A percentile compares a stretch with the other conserved stretches of the same genome.
phyloP scores from a whole-genome alignment of 2,329 filamentous ascomycete species.

The Zalaria sp. region DNA sequence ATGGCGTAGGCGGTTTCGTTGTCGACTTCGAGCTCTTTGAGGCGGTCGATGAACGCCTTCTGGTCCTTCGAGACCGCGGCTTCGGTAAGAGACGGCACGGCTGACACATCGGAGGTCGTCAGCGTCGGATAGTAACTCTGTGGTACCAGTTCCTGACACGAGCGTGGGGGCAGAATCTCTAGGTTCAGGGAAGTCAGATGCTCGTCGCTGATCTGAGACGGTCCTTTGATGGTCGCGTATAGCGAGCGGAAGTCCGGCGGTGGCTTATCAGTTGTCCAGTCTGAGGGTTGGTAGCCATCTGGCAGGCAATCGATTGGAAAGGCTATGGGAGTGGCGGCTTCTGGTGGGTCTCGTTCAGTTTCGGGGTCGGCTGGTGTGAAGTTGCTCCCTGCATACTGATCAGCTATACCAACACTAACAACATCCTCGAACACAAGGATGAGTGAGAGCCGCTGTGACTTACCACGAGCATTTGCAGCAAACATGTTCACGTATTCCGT shows the following conservation, averaged over 20 bases:
- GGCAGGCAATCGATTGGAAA: slow-evolving; percentile 10
- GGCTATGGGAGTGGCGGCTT: slow-evolving; percentile 11
- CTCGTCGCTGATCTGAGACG: slow-evolving; percentile 24
- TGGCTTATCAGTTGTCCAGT: slow-evolving; percentile 8
- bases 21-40: slow-evolving; percentile 37
- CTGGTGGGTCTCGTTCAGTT: slow-evolving; percentile 16
- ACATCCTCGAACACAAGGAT: background rate
- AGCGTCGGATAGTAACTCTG: slow-evolving; percentile 7
- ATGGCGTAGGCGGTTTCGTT: slow-evolving; percentile 46
- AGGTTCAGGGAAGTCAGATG: slow-evolving; percentile 30
- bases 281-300: background rate
- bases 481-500: background rate
- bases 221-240: slow-evolving; percentile 26
- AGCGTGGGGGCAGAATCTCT: slow-evolving; percentile 20
- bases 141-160: slow-evolving; percentile 26
- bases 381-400: background rate
- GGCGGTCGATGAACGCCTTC: slow-evolving; percentile 24
- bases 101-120: slow-evolving; percentile 24
- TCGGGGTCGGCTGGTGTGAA: background rate
- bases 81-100: slow-evolving; percentile 3
- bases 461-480: background rate
- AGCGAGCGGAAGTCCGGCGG: slow-evolving; percentile 29
- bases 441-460: background rate
- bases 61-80: slow-evolving; percentile 4
- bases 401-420: background rate